Base-by-base conservation (phyloP, 495 filamentous ascomycete species). In the Podospora pseudopauciseta region DNA sequence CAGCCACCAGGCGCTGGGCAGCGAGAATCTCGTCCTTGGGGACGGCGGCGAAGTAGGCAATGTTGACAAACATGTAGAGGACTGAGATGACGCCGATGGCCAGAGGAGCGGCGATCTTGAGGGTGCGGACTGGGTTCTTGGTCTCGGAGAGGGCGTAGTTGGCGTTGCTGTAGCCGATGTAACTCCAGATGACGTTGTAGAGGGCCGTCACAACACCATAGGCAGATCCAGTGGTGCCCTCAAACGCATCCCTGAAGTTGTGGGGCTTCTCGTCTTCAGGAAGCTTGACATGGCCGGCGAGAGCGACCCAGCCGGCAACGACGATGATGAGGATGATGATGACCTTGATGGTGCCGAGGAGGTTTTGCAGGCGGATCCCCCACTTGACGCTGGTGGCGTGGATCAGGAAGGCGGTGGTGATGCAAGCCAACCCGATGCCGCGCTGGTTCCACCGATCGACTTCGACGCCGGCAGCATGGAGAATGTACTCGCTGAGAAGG, bases 21-120 rank as follows among this genome's bases (percentile, higher is more conserved):
- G 79, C 78, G 9, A 87, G 77, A 70, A 91, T 85, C 60, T 90
- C 86, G 19, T 85, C 81, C 68, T 86, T 87, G 23, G 87, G 82
- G 5, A 91, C 87, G 0, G 87, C 89, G 4, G 87, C 87, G 68
- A 91, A 91, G 75, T 91, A 92, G 65, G 89, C 89, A 61, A 92
- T 85, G 77, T 92, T 91, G 72, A 84, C 86, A 27, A 91, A 73
- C 76, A 91, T 87, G 77, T 91, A 91, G 0, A 91, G 77, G 30
- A 91, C 78, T 0, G 86, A 84, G 27, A 90, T 88, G 9, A 82
- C 80, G 28, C 77, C 82, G 20, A 91, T 83, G 16, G 88, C 89
- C 27, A 88, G 68, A 0, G 86, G 88, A 0, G 87, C 90, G 2
- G 88, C 90, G 63, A 87, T 84, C 70, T 86, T 82, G 67, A 91